A percentile compares a stretch with the other conserved stretches of the same genome.
These are phyloP conservation scores for Helichrysum umbraculigerum DNA, from an alignment of 129 eudicot species.

Conservation along the genomic window DNA sequence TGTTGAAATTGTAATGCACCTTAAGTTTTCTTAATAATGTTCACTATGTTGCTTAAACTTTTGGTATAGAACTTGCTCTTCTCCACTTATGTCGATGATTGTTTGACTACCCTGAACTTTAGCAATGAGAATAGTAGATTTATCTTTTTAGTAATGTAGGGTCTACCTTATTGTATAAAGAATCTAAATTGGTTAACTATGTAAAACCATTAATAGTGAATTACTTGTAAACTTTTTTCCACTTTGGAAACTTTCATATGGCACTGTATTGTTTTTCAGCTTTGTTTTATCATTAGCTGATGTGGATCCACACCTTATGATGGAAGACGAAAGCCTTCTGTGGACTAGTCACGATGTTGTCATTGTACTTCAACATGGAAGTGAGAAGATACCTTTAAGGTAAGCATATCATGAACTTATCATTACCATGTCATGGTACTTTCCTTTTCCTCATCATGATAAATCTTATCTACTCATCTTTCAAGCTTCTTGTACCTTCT, in stretches of 20 bases:
- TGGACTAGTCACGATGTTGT: conserved; percentile 98
- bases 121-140: no score
- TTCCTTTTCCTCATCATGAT: conserved; percentile 16
- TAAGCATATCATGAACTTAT: conserved; percentile 24
- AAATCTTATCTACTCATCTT: background rate
- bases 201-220: conserved; percentile 2
- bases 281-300: conserved; percentile 96
- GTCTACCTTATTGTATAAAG: background rate
- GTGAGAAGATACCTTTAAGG: conserved; percentile 87
- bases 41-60: no score
- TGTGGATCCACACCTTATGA: no score
- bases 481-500: background rate
- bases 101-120: no score
- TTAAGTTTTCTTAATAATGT: no score
- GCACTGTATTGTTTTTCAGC: conserved; percentile 45
- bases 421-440: background rate
- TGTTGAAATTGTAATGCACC: no score
- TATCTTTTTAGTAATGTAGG: conserved; percentile 1
- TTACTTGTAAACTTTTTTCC: background rate
- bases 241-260: background rate
- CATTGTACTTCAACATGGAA: conserved; percentile 92
- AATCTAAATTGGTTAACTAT: background rate
- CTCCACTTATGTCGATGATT: no score
- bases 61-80: no score
- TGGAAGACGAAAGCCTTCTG: conserved; percentile 97